These are phyloP conservation scores for Cladosporium sp. DNA, from an alignment of 2,329 filamentous ascomycete genomes.

Conservation along the genomic window DNA sequence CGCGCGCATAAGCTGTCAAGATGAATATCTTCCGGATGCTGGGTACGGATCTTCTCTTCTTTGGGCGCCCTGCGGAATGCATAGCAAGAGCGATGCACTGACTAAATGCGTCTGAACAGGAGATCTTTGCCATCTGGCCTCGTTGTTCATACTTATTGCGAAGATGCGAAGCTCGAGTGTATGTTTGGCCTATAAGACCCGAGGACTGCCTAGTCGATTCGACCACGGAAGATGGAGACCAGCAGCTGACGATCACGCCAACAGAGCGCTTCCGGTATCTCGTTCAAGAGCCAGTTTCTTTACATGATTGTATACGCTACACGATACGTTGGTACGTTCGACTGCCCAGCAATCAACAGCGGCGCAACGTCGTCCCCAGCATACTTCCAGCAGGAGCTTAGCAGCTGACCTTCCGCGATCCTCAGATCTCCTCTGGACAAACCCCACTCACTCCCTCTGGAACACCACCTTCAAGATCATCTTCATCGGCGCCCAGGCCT, in stretches of 20 bases:
- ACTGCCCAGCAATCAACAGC: not conserved
- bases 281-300: conserved; percentile 95
- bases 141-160: conserved; percentile 89
- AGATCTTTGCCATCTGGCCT: conserved; percentile 92
- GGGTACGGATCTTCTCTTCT: conserved; percentile 44
- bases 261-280: conserved; percentile 94
- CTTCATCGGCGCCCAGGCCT: conserved; percentile 84
- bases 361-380: conserved; percentile 16
- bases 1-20: conserved; percentile 7
- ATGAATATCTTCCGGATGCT: conserved; percentile 70
- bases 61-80: not conserved
- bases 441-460: conserved; percentile 63
- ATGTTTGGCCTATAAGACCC: conserved; percentile 32
- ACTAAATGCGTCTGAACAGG: conserved; percentile 48
- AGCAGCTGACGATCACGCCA: conserved; percentile 4
- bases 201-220: not conserved
- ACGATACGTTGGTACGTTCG: conserved; percentile 63
- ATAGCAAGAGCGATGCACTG: conserved; percentile 14
- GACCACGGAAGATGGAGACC: not conserved
- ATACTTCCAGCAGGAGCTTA: not conserved
- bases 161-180: conserved; percentile 92
- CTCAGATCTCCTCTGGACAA: conserved; percentile 77
- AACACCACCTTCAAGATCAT: conserved; percentile 94
- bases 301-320: conserved; percentile 93
- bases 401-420: conserved; percentile 14